Evolutionary conservation across 2,329 filamentous ascomycete genomes (phyloP), one percentile per base, ranked within the genome.

Genomic region (Colletotrichum agaves): DNA sequence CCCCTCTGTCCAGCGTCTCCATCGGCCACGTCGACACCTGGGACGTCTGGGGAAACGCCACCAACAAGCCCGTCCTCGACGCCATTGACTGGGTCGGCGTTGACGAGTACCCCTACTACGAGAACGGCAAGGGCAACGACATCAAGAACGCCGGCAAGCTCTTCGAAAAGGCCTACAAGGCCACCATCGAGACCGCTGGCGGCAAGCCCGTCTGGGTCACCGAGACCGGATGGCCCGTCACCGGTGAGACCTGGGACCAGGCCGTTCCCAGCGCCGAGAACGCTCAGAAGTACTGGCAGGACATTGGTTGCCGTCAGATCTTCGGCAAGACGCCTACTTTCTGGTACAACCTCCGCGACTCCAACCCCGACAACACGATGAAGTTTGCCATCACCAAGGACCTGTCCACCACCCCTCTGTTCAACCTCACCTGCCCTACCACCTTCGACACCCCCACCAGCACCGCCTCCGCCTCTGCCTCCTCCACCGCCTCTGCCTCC

Each of bases 11-110:
- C 76, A 81, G 81, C 56, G 79, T 83, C 67, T 83, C 87, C 56
- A 80, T 90, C 69, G 88, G 89, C 27, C 90, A 91, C 77, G 89
- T 91, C 71, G 90, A 92, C 78, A 91, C 89, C 59, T 91, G 88
- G 86, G 88, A 88, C 49, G 84, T 82, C 52, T 90, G 87, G 87
- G 82, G 85, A 52, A 86, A 91, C 78, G 69, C 76, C 65, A 84
- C 83, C 74, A 91, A 90, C 81, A 83, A 83, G 72, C 78, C 80
- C 61, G 88, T 91, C 67, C 83, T 91, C 70, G 81, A 86, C 66
- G 88, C 87, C 61, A 82, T 86, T 69, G 90, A 92, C 80, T 91
- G 86, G 77, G 75, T 91, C 64, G 88, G 89, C 55, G 84, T 89
- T 43, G 87, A 91, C 71, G 87, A 87, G 74, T 91, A 90, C 76